Percentiles rank a stretch among this genome's conserved stretches.
These are phyloP conservation scores for Mycena epipterygia DNA, from an alignment of 768 basidiomycete species.

Conservation along the genomic window DNA sequence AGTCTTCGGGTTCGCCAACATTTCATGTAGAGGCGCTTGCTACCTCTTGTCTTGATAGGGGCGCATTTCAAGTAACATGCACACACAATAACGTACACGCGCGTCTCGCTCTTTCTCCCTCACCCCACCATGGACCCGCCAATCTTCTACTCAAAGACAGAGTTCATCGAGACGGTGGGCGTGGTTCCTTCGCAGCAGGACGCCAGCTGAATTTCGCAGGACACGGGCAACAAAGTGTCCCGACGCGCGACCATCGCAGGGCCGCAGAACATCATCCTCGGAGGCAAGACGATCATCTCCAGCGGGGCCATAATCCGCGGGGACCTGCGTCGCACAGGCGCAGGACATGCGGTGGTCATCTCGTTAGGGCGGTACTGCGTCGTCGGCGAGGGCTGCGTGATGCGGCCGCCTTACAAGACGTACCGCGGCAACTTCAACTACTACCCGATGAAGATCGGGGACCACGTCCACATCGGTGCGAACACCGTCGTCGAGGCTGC, in stretches of 20 bases:
- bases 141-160: conserved; percentile 83
- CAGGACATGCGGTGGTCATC: conserved; percentile 94
- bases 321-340: conserved; percentile 89
- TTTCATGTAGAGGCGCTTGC: too few species aligned
- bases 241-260: conserved; percentile 92
- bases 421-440: conserved; percentile 95
- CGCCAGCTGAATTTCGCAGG: conserved; percentile 58
- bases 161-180: conserved; percentile 90
- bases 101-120: background rate
- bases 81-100: too few species aligned
- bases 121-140: conserved; percentile 73
- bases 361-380: conserved; percentile 94
- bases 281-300: conserved; percentile 96
- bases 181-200: background rate
- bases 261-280: conserved; percentile 96
- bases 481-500: conserved; percentile 93
- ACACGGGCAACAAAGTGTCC: conserved; percentile 97
- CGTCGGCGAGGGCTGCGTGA: conserved; percentile 89
- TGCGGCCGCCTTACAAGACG: conserved; percentile 92
- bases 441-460: conserved; percentile 97
- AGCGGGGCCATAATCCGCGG: conserved; percentile 93
- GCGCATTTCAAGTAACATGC: too few species aligned
- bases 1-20: too few species aligned
- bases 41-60: too few species aligned
- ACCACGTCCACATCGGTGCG: conserved; percentile 95